Percentiles rank a stretch among this genome's conserved stretches.
These are phyloP conservation scores for Vigna hirtella DNA, from an alignment of 306 rosid genomes.

Conservation along the genomic window DNA sequence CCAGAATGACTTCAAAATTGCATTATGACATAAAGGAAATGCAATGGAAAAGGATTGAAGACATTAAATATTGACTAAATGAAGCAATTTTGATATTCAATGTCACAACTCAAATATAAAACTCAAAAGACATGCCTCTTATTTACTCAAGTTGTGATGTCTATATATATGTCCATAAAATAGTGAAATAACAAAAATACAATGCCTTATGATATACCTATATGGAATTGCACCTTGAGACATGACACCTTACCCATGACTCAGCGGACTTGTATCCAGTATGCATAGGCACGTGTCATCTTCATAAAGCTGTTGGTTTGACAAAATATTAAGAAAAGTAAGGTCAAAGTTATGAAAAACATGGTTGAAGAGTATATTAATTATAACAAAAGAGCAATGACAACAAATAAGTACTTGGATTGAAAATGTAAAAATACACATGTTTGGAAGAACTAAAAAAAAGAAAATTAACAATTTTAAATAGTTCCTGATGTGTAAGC, in stretches of 20 bases:
- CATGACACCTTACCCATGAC: slow-evolving; percentile 95
- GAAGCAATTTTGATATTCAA: background rate
- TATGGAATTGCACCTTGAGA: slow-evolving; percentile 45
- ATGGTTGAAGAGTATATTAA: slow-evolving; percentile 8
- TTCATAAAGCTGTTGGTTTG: slow-evolving; percentile 79
- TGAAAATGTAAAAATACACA: background rate
- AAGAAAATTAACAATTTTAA: slow-evolving; percentile 30
- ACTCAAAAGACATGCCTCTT: slow-evolving; percentile 18
- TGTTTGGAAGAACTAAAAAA: slow-evolving; percentile 18
- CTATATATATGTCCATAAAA: slow-evolving; percentile 15
- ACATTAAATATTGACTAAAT: slow-evolving; percentile 21
- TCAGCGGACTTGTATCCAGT: slow-evolving; percentile 85
- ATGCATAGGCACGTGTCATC: slow-evolving; percentile 87
- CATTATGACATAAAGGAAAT: background rate
- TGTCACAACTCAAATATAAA: slow-evolving; percentile 9
- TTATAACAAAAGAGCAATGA: background rate
- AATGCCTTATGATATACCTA: slow-evolving; percentile 24
- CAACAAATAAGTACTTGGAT: slow-evolving; percentile 4
- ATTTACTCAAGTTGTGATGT: slow-evolving; percentile 12
- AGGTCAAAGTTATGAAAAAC: slow-evolving; percentile 38
- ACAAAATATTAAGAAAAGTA: slow-evolving; percentile 35
- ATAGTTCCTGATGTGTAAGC: background rate
- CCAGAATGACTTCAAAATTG: slow-evolving; percentile 15
- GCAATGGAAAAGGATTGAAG: background rate
- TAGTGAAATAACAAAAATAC: slow-evolving; percentile 29